Percentiles rank a stretch among this genome's conserved stretches.
Evolutionary conservation across 352 stramenopile genomes (phyloP).

Genomic region (Phytophthora syringae): DNA sequence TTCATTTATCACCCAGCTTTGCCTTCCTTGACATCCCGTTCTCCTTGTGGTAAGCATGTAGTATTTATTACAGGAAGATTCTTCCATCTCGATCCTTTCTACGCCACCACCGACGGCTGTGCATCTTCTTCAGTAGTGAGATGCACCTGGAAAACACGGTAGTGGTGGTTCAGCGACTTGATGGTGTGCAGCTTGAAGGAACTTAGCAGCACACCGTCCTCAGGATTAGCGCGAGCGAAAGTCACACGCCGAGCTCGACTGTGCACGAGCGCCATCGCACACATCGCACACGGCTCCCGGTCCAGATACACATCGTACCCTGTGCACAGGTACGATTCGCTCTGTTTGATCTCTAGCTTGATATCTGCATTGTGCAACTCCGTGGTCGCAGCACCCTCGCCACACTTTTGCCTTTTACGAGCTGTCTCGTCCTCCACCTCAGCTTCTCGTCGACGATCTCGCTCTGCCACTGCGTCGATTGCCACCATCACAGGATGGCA

Average conservation of each 20-base stretch:
- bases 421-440: conserved; percentile 16
- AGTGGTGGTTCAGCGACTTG: conserved; percentile 90
- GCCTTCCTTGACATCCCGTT: conserved; percentile 1
- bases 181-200: conserved; percentile 78
- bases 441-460: conserved; percentile 52
- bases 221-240: conserved; percentile 63
- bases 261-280: conserved; percentile 91
- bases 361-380: conserved; percentile 4
- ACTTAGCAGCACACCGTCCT: conserved; percentile 70
- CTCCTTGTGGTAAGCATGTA: conserved; percentile 10
- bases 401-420: conserved; percentile 46
- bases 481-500: conserved; percentile 79
- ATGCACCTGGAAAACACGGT: conserved; percentile 76
- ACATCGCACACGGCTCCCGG: conserved; percentile 88
- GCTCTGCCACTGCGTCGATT: conserved; percentile 68
- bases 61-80: conserved; percentile 32
- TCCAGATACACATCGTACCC: conserved; percentile 90
- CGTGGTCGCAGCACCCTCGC: conserved; percentile 4
- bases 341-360: conserved; percentile 12
- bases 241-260: conserved; percentile 82
- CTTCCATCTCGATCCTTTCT: conserved; percentile 8
- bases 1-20: conserved; percentile 21
- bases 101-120: background rate
- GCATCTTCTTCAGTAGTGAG: conserved; percentile 10
- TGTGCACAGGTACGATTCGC: conserved; percentile 88